Conservation (phyloP, 2,329 filamentous ascomycete genomes). For the Sclerotinia subarctica region DNA sequence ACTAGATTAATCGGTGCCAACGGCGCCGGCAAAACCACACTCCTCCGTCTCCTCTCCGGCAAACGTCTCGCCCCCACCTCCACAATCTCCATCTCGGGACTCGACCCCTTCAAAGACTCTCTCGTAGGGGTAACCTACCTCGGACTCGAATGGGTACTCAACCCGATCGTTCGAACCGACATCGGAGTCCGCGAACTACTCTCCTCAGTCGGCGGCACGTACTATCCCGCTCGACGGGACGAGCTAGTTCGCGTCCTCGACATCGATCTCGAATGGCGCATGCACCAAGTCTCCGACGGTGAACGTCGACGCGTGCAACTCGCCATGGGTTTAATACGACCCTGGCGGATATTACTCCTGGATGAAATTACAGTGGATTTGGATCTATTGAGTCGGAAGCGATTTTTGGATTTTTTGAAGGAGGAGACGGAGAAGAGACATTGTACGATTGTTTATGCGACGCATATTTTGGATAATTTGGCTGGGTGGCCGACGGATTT, state of each 20-base stretch:
- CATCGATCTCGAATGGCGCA: slow-evolving; percentile 87
- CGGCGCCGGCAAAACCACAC: slow-evolving; percentile 94
- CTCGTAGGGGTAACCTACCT: slow-evolving; percentile 96
- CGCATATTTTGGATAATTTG: slow-evolving; percentile 93
- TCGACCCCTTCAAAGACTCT: slow-evolving; percentile 87
- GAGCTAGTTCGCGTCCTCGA: slow-evolving; percentile 86
- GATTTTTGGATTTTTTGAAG: slow-evolving; percentile 84
- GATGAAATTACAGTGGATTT: slow-evolving; percentile 98
- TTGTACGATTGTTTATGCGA: slow-evolving; percentile 95
- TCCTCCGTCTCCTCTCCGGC: slow-evolving; percentile 85
- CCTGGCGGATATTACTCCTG: slow-evolving; percentile 86
- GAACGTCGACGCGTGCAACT: slow-evolving; percentile 89
- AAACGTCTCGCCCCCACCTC: slow-evolving; percentile 82
- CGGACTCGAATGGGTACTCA: slow-evolving; percentile 95
- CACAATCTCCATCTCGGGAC: slow-evolving; percentile 73
- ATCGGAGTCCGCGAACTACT: slow-evolving; percentile 88
- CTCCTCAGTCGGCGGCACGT: slow-evolving; percentile 78
- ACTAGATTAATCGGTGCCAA: slow-evolving; percentile 87
- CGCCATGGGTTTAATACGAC: slow-evolving; percentile 88
- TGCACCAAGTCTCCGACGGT: slow-evolving; percentile 93
- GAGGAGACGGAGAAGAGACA: slow-evolving; percentile 75
- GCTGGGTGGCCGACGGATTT: slow-evolving; percentile 93
- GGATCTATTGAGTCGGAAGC: slow-evolving; percentile 77
- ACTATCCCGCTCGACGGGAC: slow-evolving; percentile 77
- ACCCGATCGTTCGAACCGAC: slow-evolving; percentile 92